phyloP scores from a whole-genome alignment of 1,284 basidiomycete genomes.

The Rhodofomes roseus region DNA sequence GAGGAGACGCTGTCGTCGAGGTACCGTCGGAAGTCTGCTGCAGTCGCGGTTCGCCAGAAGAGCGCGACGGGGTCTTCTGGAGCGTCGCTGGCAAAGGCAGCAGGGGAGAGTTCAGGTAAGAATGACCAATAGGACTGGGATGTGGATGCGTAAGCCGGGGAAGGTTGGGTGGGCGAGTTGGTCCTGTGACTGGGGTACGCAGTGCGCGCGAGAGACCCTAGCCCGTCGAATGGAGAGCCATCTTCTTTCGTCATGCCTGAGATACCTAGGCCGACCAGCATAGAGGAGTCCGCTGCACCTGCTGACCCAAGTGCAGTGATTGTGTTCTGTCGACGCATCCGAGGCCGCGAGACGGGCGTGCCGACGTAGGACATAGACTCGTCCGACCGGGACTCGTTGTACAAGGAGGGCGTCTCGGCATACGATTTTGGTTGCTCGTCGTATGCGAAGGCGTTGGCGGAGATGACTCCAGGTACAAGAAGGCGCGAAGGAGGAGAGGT shows the following conservation, averaged over 20 bases:
- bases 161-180: background rate
- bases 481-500: background rate
- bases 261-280: constrained; percentile 23
- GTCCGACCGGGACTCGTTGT: background rate
- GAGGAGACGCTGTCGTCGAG: constrained; percentile 1
- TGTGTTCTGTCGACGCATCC: background rate
- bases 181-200: background rate
- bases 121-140: background rate
- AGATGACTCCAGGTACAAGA: background rate
- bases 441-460: background rate
- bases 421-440: background rate
- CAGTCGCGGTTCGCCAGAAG: constrained; percentile 4
- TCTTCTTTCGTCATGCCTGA: constrained; percentile 17
- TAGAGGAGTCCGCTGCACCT: background rate
- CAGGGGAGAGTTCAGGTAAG: background rate
- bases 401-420: constrained; percentile 1
- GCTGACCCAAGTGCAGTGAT: background rate
- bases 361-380: background rate
- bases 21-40: constrained; percentile 3
- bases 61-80: background rate
- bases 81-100: background rate
- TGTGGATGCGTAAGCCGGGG: background rate
- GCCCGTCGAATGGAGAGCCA: constrained; percentile 21
- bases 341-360: constrained; percentile 1
- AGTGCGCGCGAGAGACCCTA: constrained; percentile 17